Base-by-base conservation (phyloP, 2,329 filamentous ascomycete genomes). In the Coniochaeta pulveracea region DNA sequence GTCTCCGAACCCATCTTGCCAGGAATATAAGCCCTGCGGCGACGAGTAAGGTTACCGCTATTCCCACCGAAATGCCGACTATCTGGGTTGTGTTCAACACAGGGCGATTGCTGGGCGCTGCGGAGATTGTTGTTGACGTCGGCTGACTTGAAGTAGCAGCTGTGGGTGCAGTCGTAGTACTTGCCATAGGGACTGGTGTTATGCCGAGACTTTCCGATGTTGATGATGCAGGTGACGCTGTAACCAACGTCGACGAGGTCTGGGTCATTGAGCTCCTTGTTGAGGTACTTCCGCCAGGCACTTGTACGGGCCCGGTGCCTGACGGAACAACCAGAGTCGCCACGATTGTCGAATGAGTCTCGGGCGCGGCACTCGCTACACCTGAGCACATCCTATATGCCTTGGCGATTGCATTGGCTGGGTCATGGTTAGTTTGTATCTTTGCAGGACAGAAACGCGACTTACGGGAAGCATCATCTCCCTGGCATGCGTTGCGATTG, bases 361-460 rank as follows among this genome's bases (percentile, higher is more conserved):
- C 69, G n/a, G 60, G 54, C 19, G 69, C 55, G 5, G 75, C 72
- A 32, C 54, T 55, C 3, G 53, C 45, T 37, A 72, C 51, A 4
- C 57, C 61, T 24, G 52, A 48, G 46, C 80, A 85, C 57, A 85
- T 74, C 15, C 54, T 47, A 42, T 69, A 70, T n/a, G 69, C 72
- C 37, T 55, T 57, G 34, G 68, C 56, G 3, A 66, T 60, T 19
- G 58, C 54, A 7, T 46, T 37, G 9, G 52, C 63, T 66, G 26
- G 29, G 9, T 18, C 17, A 14, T 15, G 3, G 41, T 54, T 25
- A 43, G 34, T 33, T n/a, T 23, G 23, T 24, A 30, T 28, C 15
- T 15, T 15, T 21, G 22, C 17, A 8, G 15, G 5, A 18, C 9
- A 17, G 19, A n/a, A 11, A 10, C 10, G n/a, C 4, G 19, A 49